Evolutionary conservation across 352 stramenopile species (phyloP), one percentile per base, ranked within the genome.

Genomic region (Pythium dissotocum): DNA sequence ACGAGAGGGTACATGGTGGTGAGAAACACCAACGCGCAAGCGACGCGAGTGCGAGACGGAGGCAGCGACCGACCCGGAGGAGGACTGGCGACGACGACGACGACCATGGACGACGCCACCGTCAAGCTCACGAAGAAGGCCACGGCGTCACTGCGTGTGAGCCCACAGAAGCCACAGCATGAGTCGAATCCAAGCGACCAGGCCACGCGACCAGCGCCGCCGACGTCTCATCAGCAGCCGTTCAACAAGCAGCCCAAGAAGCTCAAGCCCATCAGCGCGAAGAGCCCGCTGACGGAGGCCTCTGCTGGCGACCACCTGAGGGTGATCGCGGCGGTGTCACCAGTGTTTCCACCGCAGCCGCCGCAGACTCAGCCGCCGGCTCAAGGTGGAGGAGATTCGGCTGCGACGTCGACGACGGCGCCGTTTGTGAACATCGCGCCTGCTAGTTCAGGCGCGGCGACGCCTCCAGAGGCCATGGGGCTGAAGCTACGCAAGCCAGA

Each of bases 401-500:
- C 24, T 2, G 53, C 12, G 12, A 24, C 28, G 8, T 32, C 49
- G 38, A 24, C 28, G 2, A 33, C 49, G 38, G 49, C 35, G 21
- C 42, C 63, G 33, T 38, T 69, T 26, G 55, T 69, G 32, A 16
- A 32, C n/a, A 69, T 69, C 44, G 63, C 63, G 14, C 63, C 63
- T 1, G 63, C 63, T 8, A 63, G 52, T n/a, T 49, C 63, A 6
- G 55, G 55, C 0, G 51, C 54, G 10, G 48, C 49, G 32, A 57
- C 49, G 21, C 30, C 63, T 9, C 61, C 61, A 6, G 63, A 69
- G 32, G 18, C 60, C 42, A 69, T 69, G 52, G 56, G 61, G 49
- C 42, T 57, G 42, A 63, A 63, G 55, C 42, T 80, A 58, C 70
- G 76, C 4, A 84, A 83, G 66, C 73, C 69, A 0, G 76, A 83